These are phyloP conservation scores for Rhynchosporium graminicola DNA, from an alignment of 2,329 filamentous ascomycete species.

Conservation along the genomic window DNA sequence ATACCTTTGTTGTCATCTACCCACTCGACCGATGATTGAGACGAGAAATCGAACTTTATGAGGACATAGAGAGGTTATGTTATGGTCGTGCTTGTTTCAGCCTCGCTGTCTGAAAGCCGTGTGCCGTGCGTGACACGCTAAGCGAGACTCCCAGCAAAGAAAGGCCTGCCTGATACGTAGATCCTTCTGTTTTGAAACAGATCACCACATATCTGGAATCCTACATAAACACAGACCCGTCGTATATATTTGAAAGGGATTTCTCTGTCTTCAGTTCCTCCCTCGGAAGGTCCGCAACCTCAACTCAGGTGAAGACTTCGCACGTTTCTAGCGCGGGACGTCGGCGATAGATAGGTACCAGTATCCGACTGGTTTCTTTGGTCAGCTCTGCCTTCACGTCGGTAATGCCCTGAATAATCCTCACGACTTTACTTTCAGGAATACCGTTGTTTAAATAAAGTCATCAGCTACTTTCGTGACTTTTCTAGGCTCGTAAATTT, in stretches of 20 bases:
- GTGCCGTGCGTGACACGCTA: not conserved
- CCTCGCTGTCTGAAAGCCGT: constrained; percentile 4
- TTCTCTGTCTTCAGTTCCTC: not conserved
- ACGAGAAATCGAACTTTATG: not conserved
- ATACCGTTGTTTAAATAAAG: too few species aligned
- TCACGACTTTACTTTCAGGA: too few species aligned
- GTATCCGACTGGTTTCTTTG: too few species aligned
- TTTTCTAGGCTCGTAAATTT: too few species aligned
- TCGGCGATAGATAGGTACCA: too few species aligned
- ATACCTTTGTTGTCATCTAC: not conserved
- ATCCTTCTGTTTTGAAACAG: constrained; percentile 14
- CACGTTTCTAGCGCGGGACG: too few species aligned
- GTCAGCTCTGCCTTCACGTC: too few species aligned
- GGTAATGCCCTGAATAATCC: too few species aligned
- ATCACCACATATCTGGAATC: not conserved
- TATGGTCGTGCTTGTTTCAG: constrained; percentile 12
- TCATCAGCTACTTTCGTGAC: too few species aligned
- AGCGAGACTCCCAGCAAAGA: not conserved
- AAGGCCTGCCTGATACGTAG: not conserved
- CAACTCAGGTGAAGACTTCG: too few species aligned
- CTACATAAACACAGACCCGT: not conserved
- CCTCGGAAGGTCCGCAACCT: too few species aligned
- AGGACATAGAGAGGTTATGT: not conserved
- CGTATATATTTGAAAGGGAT: too few species aligned
- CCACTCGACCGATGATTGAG: not conserved